Evolutionary conservation across 2,329 filamentous ascomycete species (phyloP).

Genomic region (Colletotrichum tofieldiae): DNA sequence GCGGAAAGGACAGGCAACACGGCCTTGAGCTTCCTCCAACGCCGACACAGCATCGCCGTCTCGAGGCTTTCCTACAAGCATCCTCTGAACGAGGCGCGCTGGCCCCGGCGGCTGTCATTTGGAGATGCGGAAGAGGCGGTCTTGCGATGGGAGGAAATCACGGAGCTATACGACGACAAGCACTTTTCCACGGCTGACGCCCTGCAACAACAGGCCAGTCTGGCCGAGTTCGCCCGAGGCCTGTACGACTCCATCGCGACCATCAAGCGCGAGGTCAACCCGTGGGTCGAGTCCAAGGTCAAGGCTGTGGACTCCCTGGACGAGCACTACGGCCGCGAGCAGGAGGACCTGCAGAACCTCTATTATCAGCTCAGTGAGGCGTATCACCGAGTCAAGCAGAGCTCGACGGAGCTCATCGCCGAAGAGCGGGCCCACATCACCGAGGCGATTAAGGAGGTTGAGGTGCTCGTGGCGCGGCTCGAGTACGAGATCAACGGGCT

Average conservation of each 20-base stretch:
- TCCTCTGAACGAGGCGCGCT: slow-evolving; percentile 70
- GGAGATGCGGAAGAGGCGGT: slow-evolving; percentile 83
- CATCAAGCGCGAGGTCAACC: slow-evolving; percentile 68
- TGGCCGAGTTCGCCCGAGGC: slow-evolving; percentile 68
- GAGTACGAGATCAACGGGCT: slow-evolving; percentile 92
- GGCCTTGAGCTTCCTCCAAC: slow-evolving; percentile 67
- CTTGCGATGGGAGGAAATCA: slow-evolving; percentile 74
- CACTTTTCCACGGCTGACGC: slow-evolving; percentile 45
- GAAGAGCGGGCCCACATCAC: slow-evolving; percentile 79
- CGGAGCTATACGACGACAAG: slow-evolving; percentile 56
- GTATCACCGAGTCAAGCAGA: slow-evolving; percentile 77
- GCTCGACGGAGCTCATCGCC: slow-evolving; percentile 77
- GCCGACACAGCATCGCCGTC: slow-evolving; percentile 72
- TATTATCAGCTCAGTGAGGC: slow-evolving; percentile 81
- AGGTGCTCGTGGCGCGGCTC: slow-evolving; percentile 85
- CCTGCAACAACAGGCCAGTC: slow-evolving; percentile 46
- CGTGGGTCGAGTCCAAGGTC: slow-evolving; percentile 75
- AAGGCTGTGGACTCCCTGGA: slow-evolving; percentile 72
- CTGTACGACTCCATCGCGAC: slow-evolving; percentile 68
- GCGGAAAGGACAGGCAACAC: slow-evolving; percentile 62
- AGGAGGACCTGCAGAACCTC: slow-evolving; percentile 75
- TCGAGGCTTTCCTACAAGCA: slow-evolving; percentile 50
- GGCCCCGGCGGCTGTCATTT: slow-evolving; percentile 83
- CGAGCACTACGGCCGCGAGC: slow-evolving; percentile 72
- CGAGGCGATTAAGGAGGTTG: slow-evolving; percentile 83